Evolutionary conservation across 2,329 filamentous ascomycete genomes (phyloP), one percentile per base, ranked within the genome.

Genomic region (Aspergillus candidus): DNA sequence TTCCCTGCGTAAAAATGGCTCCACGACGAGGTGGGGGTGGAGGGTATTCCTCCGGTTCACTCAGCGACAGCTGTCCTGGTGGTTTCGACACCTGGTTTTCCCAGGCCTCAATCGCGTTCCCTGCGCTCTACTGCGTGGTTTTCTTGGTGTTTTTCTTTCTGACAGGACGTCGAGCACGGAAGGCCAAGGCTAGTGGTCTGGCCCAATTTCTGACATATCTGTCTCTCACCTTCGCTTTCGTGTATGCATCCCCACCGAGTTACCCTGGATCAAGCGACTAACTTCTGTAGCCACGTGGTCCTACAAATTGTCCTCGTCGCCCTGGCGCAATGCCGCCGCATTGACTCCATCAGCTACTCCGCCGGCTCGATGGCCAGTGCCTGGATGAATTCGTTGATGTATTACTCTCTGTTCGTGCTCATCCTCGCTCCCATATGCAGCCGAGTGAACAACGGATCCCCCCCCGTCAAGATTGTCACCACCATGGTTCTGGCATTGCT

Each of bases 361-460:
- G 31, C 29, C 6, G 41, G 38, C 33, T 27, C 15, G 11, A 40
- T 44, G 32, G 32, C 42, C 7, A 11, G 40, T 1, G 4, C 11
- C 1, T 53, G 50, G 50, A 40, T 53, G 17, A 6, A 18, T 29
- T 15, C 5, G 1, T 11, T 49, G 8, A 42, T 42, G 1, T 6
- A 36, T 13, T 46, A 44, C 33, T 13, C 36, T 1, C 35, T 53
- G 11, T 34, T 49, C 18, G 32, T 34, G 6, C 12, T 49, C 4
- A 48, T 53, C 38, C 42, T 53, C 18, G 34, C 51, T 35, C 46
- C 50, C 3, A 46, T 53, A 18, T 53, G 48, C 36, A 36, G 36
- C 13, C 40, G 50, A 5, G 46, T 53, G 8, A 34, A 50, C n/a
- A 37, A 49, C 4, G 41, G 47, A 3, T 27, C 22, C 2, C 7